Evolutionary conservation across 306 rosid genomes (phyloP).

Genomic region (Pterocarpus santalinus): DNA sequence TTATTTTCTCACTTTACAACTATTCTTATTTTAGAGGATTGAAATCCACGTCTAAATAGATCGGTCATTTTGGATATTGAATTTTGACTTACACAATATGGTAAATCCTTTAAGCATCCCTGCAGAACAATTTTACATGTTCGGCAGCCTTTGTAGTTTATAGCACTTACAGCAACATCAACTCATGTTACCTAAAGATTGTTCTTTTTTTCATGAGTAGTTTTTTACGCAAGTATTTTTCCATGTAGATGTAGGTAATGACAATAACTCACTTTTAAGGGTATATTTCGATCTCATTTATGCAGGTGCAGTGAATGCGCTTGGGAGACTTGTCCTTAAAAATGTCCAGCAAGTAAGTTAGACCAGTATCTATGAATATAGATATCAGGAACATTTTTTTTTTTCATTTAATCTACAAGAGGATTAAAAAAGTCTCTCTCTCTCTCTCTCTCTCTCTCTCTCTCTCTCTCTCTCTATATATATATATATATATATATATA

Average conservation of each 20-base stretch:
- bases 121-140: not conserved
- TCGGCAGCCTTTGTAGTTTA: not conserved
- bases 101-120: not conserved
- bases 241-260: not conserved
- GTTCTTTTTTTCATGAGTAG: not conserved
- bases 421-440: not conserved
- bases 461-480: no score
- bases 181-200: not conserved
- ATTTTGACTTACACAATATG: not conserved
- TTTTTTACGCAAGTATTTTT: not conserved
- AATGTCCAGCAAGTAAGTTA: slow-evolving; percentile 64
- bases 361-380: not conserved
- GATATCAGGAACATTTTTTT: not conserved
- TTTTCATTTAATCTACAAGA: not conserved
- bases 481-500: no score
- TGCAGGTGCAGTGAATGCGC: slow-evolving; percentile 51
- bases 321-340: slow-evolving; percentile 56
- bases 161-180: not conserved
- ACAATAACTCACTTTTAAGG: not conserved
- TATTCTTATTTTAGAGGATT: no score
- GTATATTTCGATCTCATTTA: slow-evolving; percentile 4
- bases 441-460: no score
- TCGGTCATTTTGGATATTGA: not conserved
- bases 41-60: no score
- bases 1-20: no score